A percentile compares a stretch with the other conserved stretches of the same genome.
Evolutionary conservation across 2,329 filamentous ascomycete genomes (phyloP).

Genomic region (Aureobasidium sp.): DNA sequence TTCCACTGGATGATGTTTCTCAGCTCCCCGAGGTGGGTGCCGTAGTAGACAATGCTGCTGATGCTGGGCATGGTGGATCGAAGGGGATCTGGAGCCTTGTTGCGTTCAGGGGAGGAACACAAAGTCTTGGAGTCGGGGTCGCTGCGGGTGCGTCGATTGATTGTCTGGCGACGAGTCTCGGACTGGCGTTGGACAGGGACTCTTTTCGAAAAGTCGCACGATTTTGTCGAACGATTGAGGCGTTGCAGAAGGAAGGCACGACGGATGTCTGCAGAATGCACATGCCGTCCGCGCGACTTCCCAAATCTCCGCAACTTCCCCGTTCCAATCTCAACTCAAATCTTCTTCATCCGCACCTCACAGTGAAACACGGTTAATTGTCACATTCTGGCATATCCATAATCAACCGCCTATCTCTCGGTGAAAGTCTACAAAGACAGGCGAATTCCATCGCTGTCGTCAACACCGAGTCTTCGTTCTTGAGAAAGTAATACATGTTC

Average conservation of each 20-base stretch:
- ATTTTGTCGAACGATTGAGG: constrained; percentile 2
- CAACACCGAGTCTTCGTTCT: not conserved
- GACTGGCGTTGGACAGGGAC: not conserved
- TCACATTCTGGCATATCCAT: not conserved
- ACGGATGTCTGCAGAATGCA: not conserved
- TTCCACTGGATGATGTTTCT: constrained; percentile 45
- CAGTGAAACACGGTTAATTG: not conserved
- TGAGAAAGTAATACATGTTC: not conserved
- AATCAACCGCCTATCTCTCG: not conserved
- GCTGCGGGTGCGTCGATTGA: not conserved
- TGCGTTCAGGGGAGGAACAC: not conserved
- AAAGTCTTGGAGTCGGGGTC: not conserved
- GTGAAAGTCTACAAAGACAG: not conserved
- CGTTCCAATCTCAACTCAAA: constrained; percentile 8
- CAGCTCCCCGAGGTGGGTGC: constrained; percentile 27
- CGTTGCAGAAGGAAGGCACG: not conserved
- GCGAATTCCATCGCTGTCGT: not conserved
- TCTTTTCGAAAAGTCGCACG: not conserved
- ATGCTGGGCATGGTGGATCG: constrained; percentile 15
- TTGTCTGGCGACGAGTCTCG: not conserved
- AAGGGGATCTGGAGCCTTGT: not conserved
- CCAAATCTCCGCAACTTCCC: constrained; percentile 6
- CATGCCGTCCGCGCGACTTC: not conserved
- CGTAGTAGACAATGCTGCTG: constrained; percentile 24
- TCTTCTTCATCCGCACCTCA: not conserved